Conservation (phyloP, 2,329 filamentous ascomycete species). For the Cercospora berteroae region DNA sequence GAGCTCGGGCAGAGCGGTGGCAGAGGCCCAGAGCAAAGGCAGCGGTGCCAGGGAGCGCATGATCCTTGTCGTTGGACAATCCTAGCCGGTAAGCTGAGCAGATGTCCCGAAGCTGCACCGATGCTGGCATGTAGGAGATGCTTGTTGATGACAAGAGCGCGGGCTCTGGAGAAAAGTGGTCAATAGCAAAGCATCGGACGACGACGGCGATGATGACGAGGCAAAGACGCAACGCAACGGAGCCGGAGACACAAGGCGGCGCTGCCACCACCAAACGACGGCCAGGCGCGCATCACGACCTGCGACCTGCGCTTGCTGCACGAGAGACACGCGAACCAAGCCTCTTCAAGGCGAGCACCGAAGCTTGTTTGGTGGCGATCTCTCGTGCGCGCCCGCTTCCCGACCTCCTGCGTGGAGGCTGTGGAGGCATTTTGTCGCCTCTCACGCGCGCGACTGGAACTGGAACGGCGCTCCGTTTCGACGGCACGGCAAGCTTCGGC, state of each 20-base stretch:
- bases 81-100: background rate
- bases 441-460: too few species aligned
- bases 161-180: background rate
- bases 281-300: background rate
- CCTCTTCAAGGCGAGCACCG: conserved; percentile 1
- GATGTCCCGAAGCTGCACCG: background rate
- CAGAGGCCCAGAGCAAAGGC: conserved; percentile 23
- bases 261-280: background rate
- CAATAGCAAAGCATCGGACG: background rate
- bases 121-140: background rate
- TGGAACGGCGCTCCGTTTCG: background rate
- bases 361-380: background rate
- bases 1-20: conserved; percentile 27
- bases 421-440: background rate
- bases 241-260: background rate
- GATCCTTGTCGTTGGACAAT: background rate
- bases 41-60: conserved; percentile 19
- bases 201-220: background rate
- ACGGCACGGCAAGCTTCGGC: background rate
- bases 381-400: background rate
- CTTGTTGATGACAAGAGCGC: background rate
- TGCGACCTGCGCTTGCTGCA: background rate
- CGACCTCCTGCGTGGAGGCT: background rate
- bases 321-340: background rate
- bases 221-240: background rate